Base-by-base conservation (phyloP, 2,329 filamentous ascomycete species). In the Colletotrichum sp. region DNA sequence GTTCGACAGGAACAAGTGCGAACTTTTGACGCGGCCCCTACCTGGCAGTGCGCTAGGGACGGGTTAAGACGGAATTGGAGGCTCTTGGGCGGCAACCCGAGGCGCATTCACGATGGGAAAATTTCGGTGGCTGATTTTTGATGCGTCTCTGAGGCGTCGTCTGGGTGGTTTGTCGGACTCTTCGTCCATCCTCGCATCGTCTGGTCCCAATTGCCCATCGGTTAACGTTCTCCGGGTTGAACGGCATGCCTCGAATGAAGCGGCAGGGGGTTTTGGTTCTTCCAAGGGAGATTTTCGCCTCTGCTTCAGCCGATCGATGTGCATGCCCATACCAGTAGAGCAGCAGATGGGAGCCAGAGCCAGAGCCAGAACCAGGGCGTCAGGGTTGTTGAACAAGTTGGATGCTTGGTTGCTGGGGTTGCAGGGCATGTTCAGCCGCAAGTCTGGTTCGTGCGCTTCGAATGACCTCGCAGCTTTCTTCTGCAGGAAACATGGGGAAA, bases 351-450 rank as follows among this genome's bases (percentile, higher is more conserved):
- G 61, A 21, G 7, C 59, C 59, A 33, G 21, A 51, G 1, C 43
- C 43, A 47, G 43, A 21, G 31, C 31, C 31, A 31, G 31, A 24
- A n/a, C 43, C 0, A 47, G 43, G 43, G 43, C n/a, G 43, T 21
- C 65, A 65, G 43, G 62, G 36, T 38, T 31, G 29, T 58, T 29
- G 33, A 36, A 54, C 24, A 36, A 18, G 13, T 31, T 54, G 36
- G 33, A 51, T 21, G 51, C 11, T 27, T 59, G 38, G 13, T 34
- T 27, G 8, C 33, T 43, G 8, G 24, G 18, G 43, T 31, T 24
- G 31, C 4, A n/a, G 36, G 34, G 54, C 66, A 70, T 34, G 61
- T 66, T 70, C 47, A 73, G 61, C 66, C 70, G 54, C 70, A 55
- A 43, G 54, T 43, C 38, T 70, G 29, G 51, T 54, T 59, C 31